phyloP scores from a whole-genome alignment of 352 stramenopile genomes.

The Saprolegnia diclina region DNA sequence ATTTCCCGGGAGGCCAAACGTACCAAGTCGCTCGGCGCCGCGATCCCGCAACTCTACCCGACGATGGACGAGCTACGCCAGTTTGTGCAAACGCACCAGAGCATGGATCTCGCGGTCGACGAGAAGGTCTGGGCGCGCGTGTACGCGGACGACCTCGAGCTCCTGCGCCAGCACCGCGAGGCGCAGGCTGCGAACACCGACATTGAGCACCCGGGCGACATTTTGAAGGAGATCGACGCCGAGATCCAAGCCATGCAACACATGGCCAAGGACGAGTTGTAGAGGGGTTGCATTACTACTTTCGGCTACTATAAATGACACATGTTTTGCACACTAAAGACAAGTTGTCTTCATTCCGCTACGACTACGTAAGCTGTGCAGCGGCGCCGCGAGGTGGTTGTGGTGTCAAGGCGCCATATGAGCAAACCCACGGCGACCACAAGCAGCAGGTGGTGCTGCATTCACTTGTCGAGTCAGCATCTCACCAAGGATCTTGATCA shows the following conservation, averaged over 20 bases:
- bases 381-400: too few species aligned
- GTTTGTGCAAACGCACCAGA: constrained; percentile 24
- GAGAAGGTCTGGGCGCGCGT: constrained; percentile 22
- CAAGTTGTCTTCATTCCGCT: too few species aligned
- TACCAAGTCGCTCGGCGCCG: background rate
- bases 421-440: too few species aligned
- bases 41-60: constrained; percentile 7
- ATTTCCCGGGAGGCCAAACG: background rate
- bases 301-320: too few species aligned
- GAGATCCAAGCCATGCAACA: constrained; percentile 10
- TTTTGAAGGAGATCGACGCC: constrained; percentile 27
- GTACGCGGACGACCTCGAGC: constrained; percentile 17
- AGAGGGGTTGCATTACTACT: background rate
- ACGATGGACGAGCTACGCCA: constrained; percentile 23
- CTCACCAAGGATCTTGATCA: too few species aligned
- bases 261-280: constrained; percentile 10
- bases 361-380: too few species aligned
- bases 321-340: too few species aligned
- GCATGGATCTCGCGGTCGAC: constrained; percentile 3
- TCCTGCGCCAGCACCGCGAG: constrained; percentile 15
- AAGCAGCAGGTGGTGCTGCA: too few species aligned
- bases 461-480: too few species aligned
- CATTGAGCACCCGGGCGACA: constrained; percentile 11
- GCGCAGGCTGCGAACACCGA: background rate
- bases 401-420: too few species aligned